Conservation (phyloP, 2,329 filamentous ascomycete species). For the Claviceps quebecensis region DNA sequence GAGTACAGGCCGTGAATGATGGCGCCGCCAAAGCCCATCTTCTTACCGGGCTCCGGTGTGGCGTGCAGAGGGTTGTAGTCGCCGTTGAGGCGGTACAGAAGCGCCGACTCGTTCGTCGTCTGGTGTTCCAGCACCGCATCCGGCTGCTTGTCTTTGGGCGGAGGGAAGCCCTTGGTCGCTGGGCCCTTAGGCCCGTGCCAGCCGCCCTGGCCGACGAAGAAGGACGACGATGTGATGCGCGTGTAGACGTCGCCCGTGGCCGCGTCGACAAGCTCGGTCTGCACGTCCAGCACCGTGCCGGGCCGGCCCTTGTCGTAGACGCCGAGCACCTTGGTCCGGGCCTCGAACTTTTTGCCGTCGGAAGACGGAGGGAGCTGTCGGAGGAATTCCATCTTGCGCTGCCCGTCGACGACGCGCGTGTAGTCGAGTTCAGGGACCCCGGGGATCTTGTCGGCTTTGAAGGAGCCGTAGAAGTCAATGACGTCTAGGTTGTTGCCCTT, state of each 20-base stretch:
- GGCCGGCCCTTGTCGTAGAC: slow-evolving; percentile 85
- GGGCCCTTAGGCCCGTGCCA: slow-evolving; percentile 91
- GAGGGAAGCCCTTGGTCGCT: slow-evolving; percentile 62
- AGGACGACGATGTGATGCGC: slow-evolving; percentile 54
- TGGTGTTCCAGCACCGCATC: slow-evolving; percentile 58
- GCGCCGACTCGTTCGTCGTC: slow-evolving; percentile 56
- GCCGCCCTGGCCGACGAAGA: slow-evolving; percentile 64
- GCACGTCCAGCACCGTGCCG: slow-evolving; percentile 67
- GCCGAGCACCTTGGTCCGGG: slow-evolving; percentile 63
- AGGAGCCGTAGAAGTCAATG: slow-evolving; percentile 68
- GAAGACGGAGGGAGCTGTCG: slow-evolving; percentile 62
- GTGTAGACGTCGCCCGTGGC: slow-evolving; percentile 56
- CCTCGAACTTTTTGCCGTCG: slow-evolving; percentile 59
- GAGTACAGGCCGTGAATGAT: slow-evolving; percentile 85
- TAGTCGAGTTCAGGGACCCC: slow-evolving; percentile 64
- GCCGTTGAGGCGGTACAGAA: slow-evolving; percentile 74
- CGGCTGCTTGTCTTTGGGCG: slow-evolving; percentile 59
- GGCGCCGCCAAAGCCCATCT: slow-evolving; percentile 82
- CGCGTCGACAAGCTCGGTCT: slow-evolving; percentile 62
- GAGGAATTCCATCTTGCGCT: slow-evolving; percentile 65
- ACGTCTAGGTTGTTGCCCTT: slow-evolving; percentile 65
- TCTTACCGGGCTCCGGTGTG: slow-evolving; percentile 66
- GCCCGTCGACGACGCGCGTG: slow-evolving; percentile 65
- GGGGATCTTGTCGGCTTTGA: slow-evolving; percentile 53
- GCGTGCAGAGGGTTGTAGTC: slow-evolving; percentile 93